Conservation (phyloP, 75 land plant genomes). For the Selaginella moellendorffii region DNA sequence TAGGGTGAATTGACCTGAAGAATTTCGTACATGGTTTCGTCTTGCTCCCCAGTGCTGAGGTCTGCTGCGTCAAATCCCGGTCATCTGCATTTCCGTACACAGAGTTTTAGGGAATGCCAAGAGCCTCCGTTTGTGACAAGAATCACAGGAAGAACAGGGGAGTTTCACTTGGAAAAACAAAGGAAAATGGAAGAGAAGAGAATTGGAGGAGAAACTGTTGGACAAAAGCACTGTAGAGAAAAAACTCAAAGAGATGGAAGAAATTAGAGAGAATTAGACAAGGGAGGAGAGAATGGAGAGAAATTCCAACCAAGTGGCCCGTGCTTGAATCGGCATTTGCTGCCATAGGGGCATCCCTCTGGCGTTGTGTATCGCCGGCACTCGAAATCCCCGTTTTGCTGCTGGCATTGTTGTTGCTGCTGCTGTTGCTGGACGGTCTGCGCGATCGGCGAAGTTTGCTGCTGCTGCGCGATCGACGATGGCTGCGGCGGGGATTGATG, state of each 20-base stretch:
- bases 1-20: too few relatives aligned
- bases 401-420: neutral
- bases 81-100: too few relatives aligned
- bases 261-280: neutral
- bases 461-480: neutral
- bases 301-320: conserved; percentile 15
- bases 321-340: conserved; percentile 24
- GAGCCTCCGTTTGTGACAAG: too few relatives aligned
- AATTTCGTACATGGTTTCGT: neutral
- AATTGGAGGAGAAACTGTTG: neutral
- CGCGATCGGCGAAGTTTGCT: neutral
- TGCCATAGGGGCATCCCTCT: conserved; percentile 25
- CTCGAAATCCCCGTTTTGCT: conserved; percentile 15
- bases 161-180: neutral
- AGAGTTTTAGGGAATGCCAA: too few relatives aligned
- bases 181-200: neutral
- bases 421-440: neutral
- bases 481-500: neutral
- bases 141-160: neutral
- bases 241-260: neutral
- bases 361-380: conserved; percentile 21
- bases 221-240: too few relatives aligned
- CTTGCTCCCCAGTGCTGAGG: conserved; percentile 14
- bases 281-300: neutral
- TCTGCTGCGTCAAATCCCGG: conserved; percentile 9